A percentile compares a stretch with the other conserved stretches of the same genome.
Conservation (phyloP, 352 stramenopile genomes). For the Phytophthora boehmeriae region DNA sequence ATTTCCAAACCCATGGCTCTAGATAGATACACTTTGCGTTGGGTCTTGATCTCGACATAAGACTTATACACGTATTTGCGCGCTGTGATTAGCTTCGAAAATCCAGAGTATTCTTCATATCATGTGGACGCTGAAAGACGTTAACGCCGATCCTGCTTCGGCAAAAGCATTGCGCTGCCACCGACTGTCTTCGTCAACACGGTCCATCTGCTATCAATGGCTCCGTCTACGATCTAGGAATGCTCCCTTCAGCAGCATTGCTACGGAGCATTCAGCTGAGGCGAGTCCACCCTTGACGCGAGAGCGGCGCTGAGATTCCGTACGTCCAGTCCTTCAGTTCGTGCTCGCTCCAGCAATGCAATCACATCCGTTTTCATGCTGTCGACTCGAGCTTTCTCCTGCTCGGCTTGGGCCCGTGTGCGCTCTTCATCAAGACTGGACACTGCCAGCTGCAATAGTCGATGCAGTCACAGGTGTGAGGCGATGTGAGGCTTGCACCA, state of each 20-base stretch:
- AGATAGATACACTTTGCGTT: neutral
- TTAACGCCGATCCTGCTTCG: neutral
- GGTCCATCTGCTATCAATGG: neutral
- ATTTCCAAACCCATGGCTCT: neutral
- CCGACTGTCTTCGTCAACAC: neutral
- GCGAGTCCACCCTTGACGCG: slow-evolving; percentile 1
- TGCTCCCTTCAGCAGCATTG: neutral
- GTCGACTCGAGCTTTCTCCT: slow-evolving; percentile 59
- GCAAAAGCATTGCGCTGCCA: neutral
- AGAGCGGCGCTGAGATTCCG: slow-evolving; percentile 53
- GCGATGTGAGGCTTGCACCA: neutral
- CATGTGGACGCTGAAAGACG: neutral
- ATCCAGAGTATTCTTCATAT: neutral
- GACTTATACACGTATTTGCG: neutral
- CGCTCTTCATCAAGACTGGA: slow-evolving; percentile 85
- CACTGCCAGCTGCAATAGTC: slow-evolving; percentile 59
- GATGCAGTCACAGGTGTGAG: neutral
- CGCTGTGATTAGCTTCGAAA: neutral
- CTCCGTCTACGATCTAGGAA: neutral
- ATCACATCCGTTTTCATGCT: slow-evolving; percentile 74
- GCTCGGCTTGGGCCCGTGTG: slow-evolving; percentile 58
- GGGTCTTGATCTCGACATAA: neutral
- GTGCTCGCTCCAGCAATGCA: slow-evolving; percentile 70
- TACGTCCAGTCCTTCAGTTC: slow-evolving; percentile 71
- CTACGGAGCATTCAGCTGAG: neutral